Conservation (phyloP, 768 basidiomycete genomes). For the Pleurotus pulmonarius region DNA sequence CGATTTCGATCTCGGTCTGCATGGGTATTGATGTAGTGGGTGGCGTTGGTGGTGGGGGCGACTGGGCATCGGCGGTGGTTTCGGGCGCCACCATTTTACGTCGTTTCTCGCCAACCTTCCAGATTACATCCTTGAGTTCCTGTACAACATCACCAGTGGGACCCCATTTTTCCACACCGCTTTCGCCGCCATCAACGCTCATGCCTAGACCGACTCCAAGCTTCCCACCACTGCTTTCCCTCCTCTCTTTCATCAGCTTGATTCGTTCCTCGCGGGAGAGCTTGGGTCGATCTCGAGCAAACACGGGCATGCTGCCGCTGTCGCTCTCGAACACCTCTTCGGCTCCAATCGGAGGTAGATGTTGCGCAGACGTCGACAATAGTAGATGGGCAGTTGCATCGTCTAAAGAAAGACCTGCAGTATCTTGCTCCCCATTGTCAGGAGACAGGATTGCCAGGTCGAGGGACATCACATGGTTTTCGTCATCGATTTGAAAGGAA, state of each 20-base stretch:
- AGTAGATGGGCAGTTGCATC: conserved; percentile 58
- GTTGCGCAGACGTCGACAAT: conserved; percentile 42
- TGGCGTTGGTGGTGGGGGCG: not conserved
- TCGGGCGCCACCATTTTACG: conserved; percentile 37
- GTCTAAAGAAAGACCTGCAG: conserved; percentile 31
- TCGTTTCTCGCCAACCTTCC: conserved; percentile 75
- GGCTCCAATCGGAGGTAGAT: conserved; percentile 61
- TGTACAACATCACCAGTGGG: conserved; percentile 79
- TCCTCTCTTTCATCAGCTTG: conserved; percentile 45
- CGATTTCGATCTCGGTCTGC: not conserved
- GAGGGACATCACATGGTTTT: conserved; percentile 10
- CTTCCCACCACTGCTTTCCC: conserved; percentile 34
- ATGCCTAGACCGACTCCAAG: conserved; percentile 25
- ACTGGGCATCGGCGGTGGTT: conserved; percentile 9
- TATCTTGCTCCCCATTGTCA: conserved; percentile 24
- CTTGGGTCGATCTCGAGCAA: conserved; percentile 58
- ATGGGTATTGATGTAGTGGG: conserved; percentile 2
- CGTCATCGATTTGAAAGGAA: conserved; percentile 25
- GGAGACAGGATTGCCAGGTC: conserved; percentile 13
- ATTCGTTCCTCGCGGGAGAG: conserved; percentile 77
- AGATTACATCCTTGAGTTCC: conserved; percentile 83
- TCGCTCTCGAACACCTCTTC: conserved; percentile 87
- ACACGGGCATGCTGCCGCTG: conserved; percentile 33
- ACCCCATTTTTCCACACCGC: conserved; percentile 52
- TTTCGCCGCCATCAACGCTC: conserved; percentile 14